A percentile compares a stretch with the other conserved stretches of the same genome.
Evolutionary conservation across 2,329 filamentous ascomycete genomes (phyloP).

Genomic region (Alternaria infectoria): DNA sequence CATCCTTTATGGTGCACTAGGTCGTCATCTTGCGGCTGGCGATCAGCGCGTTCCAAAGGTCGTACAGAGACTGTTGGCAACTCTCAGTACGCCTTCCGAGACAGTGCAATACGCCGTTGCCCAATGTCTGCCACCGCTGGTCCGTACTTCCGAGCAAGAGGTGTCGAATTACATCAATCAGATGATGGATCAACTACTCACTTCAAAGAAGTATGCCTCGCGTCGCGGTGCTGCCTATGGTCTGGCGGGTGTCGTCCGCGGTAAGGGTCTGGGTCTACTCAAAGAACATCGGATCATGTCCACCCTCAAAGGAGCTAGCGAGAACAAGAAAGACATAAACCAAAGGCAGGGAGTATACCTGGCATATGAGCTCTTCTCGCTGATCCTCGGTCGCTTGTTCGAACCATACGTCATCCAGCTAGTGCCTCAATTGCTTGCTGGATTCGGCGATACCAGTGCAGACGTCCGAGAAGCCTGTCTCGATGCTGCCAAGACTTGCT

Average conservation of each 20-base stretch:
- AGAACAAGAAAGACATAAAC: constrained; percentile 92
- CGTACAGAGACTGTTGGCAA: constrained; percentile 82
- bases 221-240: constrained; percentile 95
- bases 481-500: constrained; percentile 92
- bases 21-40: constrained; percentile 82
- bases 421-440: constrained; percentile 84
- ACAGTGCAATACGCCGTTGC: constrained; percentile 96
- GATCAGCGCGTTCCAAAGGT: constrained; percentile 88
- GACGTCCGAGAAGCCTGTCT: constrained; percentile 94
- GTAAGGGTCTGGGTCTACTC: constrained; percentile 82
- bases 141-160: constrained; percentile 79
- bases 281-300: constrained; percentile 87
- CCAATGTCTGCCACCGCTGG: constrained; percentile 89
- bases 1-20: constrained; percentile 94
- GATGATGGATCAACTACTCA: constrained; percentile 80
- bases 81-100: constrained; percentile 92
- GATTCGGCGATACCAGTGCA: constrained; percentile 85
- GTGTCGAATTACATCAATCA: constrained; percentile 80
- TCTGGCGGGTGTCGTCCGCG: constrained; percentile 85
- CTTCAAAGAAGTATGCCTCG: constrained; percentile 88
- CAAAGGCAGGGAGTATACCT: constrained; percentile 88
- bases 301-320: constrained; percentile 78
- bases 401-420: constrained; percentile 97
- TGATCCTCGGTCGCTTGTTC: constrained; percentile 84
- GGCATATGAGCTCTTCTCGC: constrained; percentile 87